A percentile compares a stretch with the other conserved stretches of the same genome.
Conservation (phyloP, 2,329 filamentous ascomycete genomes). For the Aureobasidium sp. region DNA sequence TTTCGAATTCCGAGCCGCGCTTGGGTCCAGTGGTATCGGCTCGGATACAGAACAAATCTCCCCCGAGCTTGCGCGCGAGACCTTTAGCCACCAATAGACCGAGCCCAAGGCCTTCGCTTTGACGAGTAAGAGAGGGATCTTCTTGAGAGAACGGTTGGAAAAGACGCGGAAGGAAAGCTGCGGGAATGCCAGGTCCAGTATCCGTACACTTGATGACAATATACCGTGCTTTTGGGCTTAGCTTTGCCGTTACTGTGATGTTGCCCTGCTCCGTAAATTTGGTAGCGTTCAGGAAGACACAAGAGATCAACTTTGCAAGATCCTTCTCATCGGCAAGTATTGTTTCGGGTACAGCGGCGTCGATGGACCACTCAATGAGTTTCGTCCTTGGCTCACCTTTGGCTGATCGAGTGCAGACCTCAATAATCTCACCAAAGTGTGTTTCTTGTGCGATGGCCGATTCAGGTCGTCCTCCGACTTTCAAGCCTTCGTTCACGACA, state of each 20-base stretch:
- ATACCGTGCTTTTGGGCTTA: slow-evolving; percentile 46
- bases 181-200: slow-evolving; percentile 62
- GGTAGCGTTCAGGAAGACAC: slow-evolving; percentile 59
- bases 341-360: slow-evolving; percentile 45
- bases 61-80: slow-evolving; percentile 60
- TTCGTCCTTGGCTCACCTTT: slow-evolving; percentile 41
- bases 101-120: slow-evolving; percentile 61
- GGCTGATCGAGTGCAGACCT: slow-evolving; percentile 39
- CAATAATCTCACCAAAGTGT: slow-evolving; percentile 43
- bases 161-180: slow-evolving; percentile 57
- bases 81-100: slow-evolving; percentile 68
- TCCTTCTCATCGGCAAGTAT: slow-evolving; percentile 57
- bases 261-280: slow-evolving; percentile 61
- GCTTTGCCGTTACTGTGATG: slow-evolving; percentile 50
- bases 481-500: slow-evolving; percentile 46
- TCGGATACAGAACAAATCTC: slow-evolving; percentile 57
- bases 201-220: slow-evolving; percentile 58
- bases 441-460: slow-evolving; percentile 44
- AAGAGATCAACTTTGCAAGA: slow-evolving; percentile 56
- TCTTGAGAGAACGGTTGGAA: slow-evolving; percentile 66
- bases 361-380: slow-evolving; percentile 45
- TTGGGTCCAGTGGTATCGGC: slow-evolving; percentile 55
- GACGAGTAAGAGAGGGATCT: slow-evolving; percentile 60
- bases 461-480: slow-evolving; percentile 47
- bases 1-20: slow-evolving; percentile 62